phyloP scores from a whole-genome alignment of 148 eudicot genomes.

The Cornus controversa region DNA sequence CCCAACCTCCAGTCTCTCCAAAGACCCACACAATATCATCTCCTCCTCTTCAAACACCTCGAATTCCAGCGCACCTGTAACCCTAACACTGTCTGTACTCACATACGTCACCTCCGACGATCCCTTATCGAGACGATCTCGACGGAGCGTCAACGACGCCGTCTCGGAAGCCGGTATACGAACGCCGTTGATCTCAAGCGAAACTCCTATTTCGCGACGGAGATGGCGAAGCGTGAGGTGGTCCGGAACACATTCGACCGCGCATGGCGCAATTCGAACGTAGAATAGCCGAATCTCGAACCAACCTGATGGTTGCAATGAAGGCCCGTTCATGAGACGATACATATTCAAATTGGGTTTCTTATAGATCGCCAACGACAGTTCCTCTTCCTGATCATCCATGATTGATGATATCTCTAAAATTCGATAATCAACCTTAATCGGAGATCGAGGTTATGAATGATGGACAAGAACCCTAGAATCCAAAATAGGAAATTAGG shows the following conservation, averaged over 20 bases:
- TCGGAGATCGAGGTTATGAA: not conserved
- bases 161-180: constrained; percentile 54
- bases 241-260: constrained; percentile 47
- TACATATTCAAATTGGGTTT: constrained; percentile 19
- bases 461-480: not conserved
- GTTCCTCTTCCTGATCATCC: constrained; percentile 22
- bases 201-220: constrained; percentile 58
- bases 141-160: constrained; percentile 43
- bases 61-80: constrained; percentile 64
- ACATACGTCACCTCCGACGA: constrained; percentile 76
- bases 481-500: not conserved
- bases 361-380: constrained; percentile 18
- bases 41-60: constrained; percentile 68
- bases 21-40: constrained; percentile 66
- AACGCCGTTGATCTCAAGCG: constrained; percentile 61
- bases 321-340: constrained; percentile 28
- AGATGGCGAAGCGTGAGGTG: constrained; percentile 56
- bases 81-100: constrained; percentile 63
- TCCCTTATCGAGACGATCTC: constrained; percentile 62
- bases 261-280: constrained; percentile 70
- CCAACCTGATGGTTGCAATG: constrained; percentile 42
- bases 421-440: no score
- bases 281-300: constrained; percentile 78
- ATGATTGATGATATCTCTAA: constrained; percentile 2
- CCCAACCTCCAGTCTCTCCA: constrained; percentile 55